phyloP scores from a whole-genome alignment of 2,329 filamentous ascomycete species.

The Xylariaceae sp. region DNA sequence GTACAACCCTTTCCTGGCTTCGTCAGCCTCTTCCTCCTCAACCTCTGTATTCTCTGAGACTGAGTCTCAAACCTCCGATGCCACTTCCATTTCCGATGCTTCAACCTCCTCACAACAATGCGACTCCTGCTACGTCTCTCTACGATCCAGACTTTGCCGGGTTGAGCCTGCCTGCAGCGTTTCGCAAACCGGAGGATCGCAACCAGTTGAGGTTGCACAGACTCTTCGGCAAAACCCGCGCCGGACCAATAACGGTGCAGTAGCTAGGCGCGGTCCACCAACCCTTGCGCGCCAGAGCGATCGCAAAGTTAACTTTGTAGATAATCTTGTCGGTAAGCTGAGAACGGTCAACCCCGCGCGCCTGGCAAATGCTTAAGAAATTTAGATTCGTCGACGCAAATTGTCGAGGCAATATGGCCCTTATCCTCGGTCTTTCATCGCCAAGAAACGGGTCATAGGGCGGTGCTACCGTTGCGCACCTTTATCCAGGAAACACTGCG shows the following conservation, averaged over 20 bases:
- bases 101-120: slow-evolving; percentile 34
- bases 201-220: slow-evolving; percentile 47
- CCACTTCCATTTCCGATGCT: slow-evolving; percentile 55
- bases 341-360: slow-evolving; percentile 30
- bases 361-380: slow-evolving; percentile 33
- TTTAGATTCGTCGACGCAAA: slow-evolving; percentile 91
- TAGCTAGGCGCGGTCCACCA: slow-evolving; percentile 61
- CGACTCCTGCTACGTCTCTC: slow-evolving; percentile 41
- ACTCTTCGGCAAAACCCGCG: slow-evolving; percentile 64
- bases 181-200: slow-evolving; percentile 34
- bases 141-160: slow-evolving; percentile 16
- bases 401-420: slow-evolving; percentile 97
- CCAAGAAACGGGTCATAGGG: slow-evolving; percentile 66
- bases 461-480: slow-evolving; percentile 82
- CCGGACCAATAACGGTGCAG: slow-evolving; percentile 51
- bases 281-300: slow-evolving; percentile 80
- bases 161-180: slow-evolving; percentile 8
- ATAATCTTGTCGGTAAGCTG: slow-evolving; percentile 92
- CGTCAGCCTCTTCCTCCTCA: slow-evolving; percentile 71
- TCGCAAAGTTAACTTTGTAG: slow-evolving; percentile 91
- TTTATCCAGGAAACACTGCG: slow-evolving; percentile 98
- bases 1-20: slow-evolving; percentile 68
- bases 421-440: slow-evolving; percentile 76
- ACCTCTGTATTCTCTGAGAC: slow-evolving; percentile 74
- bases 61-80: slow-evolving; percentile 66